Percentiles rank a stretch among this genome's conserved stretches.
Evolutionary conservation across 768 basidiomycete species (phyloP).

Genomic region (Agaricus subrufescens): DNA sequence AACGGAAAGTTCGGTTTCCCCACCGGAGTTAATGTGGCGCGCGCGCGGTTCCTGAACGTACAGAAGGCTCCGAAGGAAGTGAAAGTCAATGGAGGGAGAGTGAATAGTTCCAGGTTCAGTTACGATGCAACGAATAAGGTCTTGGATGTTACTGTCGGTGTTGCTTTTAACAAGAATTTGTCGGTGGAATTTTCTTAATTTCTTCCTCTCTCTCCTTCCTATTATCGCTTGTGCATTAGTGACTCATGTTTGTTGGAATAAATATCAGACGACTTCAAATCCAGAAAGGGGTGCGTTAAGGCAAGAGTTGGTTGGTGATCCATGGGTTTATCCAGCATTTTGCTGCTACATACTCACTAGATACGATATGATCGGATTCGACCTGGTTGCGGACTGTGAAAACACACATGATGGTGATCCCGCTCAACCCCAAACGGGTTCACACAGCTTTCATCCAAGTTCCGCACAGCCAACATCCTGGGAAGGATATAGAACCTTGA

Average conservation of each 20-base stretch:
- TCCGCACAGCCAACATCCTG: background rate
- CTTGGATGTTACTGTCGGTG: slow-evolving; percentile 36
- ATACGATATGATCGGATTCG: too few relatives aligned
- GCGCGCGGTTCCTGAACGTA: slow-evolving; percentile 36
- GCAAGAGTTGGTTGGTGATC: too few relatives aligned
- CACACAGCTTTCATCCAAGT: too few relatives aligned
- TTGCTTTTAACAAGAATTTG: slow-evolving; percentile 19
- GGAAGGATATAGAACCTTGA: too few relatives aligned
- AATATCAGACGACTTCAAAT: too few relatives aligned
- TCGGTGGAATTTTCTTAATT: slow-evolving; percentile 6
- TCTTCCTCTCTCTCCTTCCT: background rate
- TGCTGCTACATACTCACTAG: too few relatives aligned
- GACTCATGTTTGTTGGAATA: too few relatives aligned
- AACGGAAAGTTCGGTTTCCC: slow-evolving; percentile 32
- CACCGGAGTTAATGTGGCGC: slow-evolving; percentile 30
- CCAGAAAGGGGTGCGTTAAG: too few relatives aligned
- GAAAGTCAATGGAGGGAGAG: slow-evolving; percentile 21
- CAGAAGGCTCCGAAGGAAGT: slow-evolving; percentile 23
- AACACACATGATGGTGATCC: too few relatives aligned
- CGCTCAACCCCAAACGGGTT: too few relatives aligned
- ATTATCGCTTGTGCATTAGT: background rate
- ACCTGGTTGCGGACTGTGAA: too few relatives aligned
- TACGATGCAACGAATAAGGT: slow-evolving; percentile 38
- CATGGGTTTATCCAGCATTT: too few relatives aligned
- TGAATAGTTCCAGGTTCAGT: slow-evolving; percentile 16